phyloP scores from a whole-genome alignment of 2,329 filamentous ascomycete genomes.

The Atkinsonella hypoxylon region DNA sequence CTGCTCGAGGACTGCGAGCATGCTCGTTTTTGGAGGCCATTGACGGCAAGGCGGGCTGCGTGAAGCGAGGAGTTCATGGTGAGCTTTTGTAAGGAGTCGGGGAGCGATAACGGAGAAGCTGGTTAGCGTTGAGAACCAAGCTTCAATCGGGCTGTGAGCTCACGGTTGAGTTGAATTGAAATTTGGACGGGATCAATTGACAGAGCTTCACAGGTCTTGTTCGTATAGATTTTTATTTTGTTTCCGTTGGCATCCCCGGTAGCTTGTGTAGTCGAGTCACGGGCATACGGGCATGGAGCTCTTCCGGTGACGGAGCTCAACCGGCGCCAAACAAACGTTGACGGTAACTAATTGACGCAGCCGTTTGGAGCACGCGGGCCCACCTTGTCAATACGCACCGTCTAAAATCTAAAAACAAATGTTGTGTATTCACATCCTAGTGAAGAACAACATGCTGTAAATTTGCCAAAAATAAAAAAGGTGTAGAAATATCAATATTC shows the following conservation, averaged over 20 bases:
- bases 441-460: not conserved
- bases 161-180: not conserved
- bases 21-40: conserved; percentile 28
- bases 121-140: not conserved
- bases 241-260: not conserved
- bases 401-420: too few species aligned
- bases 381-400: not conserved
- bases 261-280: not conserved
- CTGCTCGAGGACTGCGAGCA: conserved; percentile 27
- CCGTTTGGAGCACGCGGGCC: too few species aligned
- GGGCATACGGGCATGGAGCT: not conserved
- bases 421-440: too few species aligned
- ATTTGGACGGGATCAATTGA: not conserved
- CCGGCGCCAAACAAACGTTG: too few species aligned
- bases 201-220: not conserved
- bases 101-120: not conserved
- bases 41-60: conserved; percentile 21
- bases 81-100: not conserved
- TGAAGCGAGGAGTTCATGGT: conserved; percentile 24
- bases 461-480: not conserved
- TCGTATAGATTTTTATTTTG: not conserved
- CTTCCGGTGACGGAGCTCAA: not conserved
- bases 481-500: not conserved
- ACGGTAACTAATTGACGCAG: not conserved
- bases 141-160: not conserved